Evolutionary conservation across 2,329 filamentous ascomycete species (phyloP).

Genomic region (Aspergillus luchuensis): DNA sequence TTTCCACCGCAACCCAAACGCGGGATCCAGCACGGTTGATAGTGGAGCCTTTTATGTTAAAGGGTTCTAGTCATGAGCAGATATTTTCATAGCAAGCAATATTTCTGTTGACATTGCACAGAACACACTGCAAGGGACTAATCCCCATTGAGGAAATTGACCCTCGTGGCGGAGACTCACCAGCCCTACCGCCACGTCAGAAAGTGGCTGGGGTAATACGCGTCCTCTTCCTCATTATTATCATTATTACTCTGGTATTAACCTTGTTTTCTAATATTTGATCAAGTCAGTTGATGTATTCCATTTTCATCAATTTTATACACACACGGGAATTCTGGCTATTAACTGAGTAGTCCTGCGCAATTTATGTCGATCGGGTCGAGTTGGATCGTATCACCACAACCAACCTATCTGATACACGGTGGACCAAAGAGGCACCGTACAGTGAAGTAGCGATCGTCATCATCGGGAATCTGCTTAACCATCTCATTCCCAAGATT

Average conservation of each 20-base stretch:
- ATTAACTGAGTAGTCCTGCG: no score
- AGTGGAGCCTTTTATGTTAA: neutral
- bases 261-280: no score
- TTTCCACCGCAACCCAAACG: slow-evolving; percentile 19
- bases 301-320: no score
- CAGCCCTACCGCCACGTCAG: slow-evolving; percentile 24
- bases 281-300: no score
- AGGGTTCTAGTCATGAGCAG: no score
- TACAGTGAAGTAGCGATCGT: neutral
- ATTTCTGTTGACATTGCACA: neutral
- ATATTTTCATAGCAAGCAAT: no score
- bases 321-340: no score
- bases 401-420: slow-evolving; percentile 7
- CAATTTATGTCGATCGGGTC: no score
- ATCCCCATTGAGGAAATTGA: neutral
- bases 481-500: neutral
- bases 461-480: neutral
- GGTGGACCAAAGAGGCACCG: neutral
- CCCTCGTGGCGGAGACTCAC: slow-evolving; percentile 18
- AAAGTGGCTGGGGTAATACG: slow-evolving; percentile 20
- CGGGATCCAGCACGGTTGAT: neutral
- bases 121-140: neutral
- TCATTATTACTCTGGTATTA: no score
- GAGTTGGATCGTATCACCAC: no score
- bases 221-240: slow-evolving; percentile 1